Conservation (phyloP, 257 asterid species). For the Rhazya stricta region DNA sequence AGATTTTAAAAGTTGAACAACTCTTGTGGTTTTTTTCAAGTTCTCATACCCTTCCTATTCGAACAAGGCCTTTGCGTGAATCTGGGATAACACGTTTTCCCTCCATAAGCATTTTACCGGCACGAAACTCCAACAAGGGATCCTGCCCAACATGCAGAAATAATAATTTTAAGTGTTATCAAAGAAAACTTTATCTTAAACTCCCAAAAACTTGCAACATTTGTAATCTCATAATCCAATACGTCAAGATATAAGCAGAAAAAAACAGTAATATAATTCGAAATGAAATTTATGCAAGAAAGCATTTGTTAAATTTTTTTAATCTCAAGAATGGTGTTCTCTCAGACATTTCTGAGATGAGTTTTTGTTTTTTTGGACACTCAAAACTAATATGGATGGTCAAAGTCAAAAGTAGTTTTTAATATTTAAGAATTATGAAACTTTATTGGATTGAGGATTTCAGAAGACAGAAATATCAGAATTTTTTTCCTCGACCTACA, state of each 20-base stretch:
- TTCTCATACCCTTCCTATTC: conserved; percentile 79
- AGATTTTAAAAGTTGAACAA: conserved; percentile 4
- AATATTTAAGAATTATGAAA: not conserved
- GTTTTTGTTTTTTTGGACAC: not conserved
- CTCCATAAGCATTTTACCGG: conserved; percentile 90
- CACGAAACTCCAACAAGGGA: conserved; percentile 73
- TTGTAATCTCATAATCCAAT: not conserved
- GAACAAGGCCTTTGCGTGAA: conserved; percentile 86
- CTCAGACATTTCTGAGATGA: not conserved
- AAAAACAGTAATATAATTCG: not conserved
- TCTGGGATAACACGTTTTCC: conserved; percentile 79
- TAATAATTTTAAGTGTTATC: conserved; percentile 6
- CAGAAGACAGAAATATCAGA: not conserved
- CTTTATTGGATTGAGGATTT: not conserved
- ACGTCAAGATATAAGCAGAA: not conserved
- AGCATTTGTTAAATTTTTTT: not conserved
- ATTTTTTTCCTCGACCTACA: not conserved
- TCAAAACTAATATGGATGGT: not conserved
- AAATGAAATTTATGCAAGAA: not conserved
- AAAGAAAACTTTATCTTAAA: not conserved
- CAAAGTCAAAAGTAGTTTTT: not conserved
- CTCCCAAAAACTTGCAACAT: not conserved
- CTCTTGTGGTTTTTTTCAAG: not conserved
- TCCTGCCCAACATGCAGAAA: conserved; percentile 43
- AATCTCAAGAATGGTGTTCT: not conserved